A percentile compares a stretch with the other conserved stretches of the same genome.
Evolutionary conservation across 768 basidiomycete genomes (phyloP).

Genomic region (Lentinula boryana): DNA sequence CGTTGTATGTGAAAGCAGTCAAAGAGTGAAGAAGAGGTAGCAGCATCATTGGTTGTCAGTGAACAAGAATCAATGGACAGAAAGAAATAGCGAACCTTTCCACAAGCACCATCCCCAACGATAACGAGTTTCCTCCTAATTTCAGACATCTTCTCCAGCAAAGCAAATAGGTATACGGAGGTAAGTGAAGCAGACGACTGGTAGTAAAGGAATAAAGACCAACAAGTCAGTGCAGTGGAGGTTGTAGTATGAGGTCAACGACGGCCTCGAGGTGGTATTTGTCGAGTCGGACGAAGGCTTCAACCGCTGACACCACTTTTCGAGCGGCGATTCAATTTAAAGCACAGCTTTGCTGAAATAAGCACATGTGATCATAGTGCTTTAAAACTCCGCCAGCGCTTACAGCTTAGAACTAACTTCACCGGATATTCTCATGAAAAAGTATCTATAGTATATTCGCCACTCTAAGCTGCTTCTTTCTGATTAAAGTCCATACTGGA

Average conservation of each 20-base stretch:
- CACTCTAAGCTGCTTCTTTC: no score
- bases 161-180: conserved; percentile 12
- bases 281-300: neutral
- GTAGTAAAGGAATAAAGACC: neutral
- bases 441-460: no score
- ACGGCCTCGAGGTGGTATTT: neutral
- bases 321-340: neutral
- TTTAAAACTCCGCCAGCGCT: neutral
- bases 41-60: conserved; percentile 2
- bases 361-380: neutral
- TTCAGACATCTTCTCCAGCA: conserved; percentile 69
- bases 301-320: neutral
- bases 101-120: conserved; percentile 97
- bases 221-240: neutral
- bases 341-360: neutral
- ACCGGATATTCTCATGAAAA: no score
- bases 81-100: conserved; percentile 54
- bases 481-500: no score
- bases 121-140: conserved; percentile 99
- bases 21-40: conserved; percentile 13
- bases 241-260: neutral
- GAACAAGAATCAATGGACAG: conserved; percentile 1
- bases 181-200: neutral
- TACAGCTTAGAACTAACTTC: neutral
- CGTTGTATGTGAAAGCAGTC: neutral